Conservation (phyloP, 1,139 yeast genomes). For the Kodamaea derodonti region DNA sequence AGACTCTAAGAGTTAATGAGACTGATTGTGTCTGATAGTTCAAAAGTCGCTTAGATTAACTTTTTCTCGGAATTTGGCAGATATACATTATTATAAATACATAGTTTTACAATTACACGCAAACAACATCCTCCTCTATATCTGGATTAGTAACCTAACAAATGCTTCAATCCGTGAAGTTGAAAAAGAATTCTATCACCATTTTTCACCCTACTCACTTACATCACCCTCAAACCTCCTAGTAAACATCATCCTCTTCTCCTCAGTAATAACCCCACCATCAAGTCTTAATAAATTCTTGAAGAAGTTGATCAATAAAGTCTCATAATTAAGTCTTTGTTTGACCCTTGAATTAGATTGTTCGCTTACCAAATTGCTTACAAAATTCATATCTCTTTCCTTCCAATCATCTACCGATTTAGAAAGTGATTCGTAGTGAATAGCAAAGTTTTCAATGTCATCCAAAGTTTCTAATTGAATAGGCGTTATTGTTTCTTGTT, state of each 20-base stretch:
- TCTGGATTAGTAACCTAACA: no score
- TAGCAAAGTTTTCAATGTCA: conserved; percentile 43
- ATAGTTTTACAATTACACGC: no score
- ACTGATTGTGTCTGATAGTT: no score
- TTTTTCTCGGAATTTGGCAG: no score
- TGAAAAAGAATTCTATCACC: no score
- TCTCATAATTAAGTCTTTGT: conserved; percentile 36
- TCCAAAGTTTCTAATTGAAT: conserved; percentile 42
- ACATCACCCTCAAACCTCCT: conserved; percentile 15
- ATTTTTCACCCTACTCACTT: no score
- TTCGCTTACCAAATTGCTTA: conserved; percentile 21
- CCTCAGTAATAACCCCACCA: conserved; percentile 29
- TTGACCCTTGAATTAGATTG: conserved; percentile 18
- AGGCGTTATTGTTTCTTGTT: conserved; percentile 17
- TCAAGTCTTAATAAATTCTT: conserved; percentile 34
- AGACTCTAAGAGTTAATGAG: no score
- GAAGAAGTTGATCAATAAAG: conserved; percentile 35
- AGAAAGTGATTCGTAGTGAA: conserved; percentile 36
- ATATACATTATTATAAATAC: no score
- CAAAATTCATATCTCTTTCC: conserved; percentile 28
- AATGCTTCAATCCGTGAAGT: no score
- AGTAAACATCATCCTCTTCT: conserved; percentile 19
- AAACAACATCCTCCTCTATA: no score
- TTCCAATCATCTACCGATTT: conserved; percentile 35
- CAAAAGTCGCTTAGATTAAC: neutral